Percentiles rank a stretch among this genome's conserved stretches.
Evolutionary conservation across 2,329 filamentous ascomycete species (phyloP).

Genomic region (Tolypocladium ovalisporum): DNA sequence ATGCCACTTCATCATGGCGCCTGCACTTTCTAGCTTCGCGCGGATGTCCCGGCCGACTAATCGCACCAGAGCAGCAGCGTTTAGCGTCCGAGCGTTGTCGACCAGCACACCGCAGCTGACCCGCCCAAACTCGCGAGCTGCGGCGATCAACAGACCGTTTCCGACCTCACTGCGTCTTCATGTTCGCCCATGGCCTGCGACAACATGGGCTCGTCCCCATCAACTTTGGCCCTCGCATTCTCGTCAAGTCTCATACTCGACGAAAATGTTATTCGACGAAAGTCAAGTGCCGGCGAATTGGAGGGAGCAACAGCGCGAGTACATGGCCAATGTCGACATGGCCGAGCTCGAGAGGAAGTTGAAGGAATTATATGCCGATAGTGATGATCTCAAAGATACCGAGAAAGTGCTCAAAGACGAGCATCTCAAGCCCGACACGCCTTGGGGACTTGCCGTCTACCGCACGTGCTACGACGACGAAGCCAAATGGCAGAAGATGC

Average conservation of each 20-base stretch:
- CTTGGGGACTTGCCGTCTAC: neutral
- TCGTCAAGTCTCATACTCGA: neutral
- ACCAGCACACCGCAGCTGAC: neutral
- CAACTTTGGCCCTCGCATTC: neutral
- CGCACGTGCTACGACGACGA: neutral
- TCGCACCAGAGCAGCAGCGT: neutral
- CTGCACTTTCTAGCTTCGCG: neutral
- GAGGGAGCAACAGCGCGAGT: neutral
- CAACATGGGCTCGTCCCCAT: neutral
- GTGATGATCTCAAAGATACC: neutral
- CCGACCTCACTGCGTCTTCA: neutral
- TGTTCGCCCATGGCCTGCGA: neutral
- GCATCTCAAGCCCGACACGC: neutral
- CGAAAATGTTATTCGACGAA: neutral
- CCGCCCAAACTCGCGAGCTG: neutral
- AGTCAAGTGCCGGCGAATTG: neutral
- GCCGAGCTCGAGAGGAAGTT: neutral
- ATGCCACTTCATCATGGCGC: neutral
- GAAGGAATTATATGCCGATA: neutral
- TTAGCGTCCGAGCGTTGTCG: neutral
- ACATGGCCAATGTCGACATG: neutral
- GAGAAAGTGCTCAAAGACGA: neutral
- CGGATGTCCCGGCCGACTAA: neutral
- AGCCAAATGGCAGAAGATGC: neutral
- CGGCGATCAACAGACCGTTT: neutral